Evolutionary conservation across 2,329 filamentous ascomycete species (phyloP), one percentile per base, ranked within the genome.

Genomic region (Nigrospora oryzae): DNA sequence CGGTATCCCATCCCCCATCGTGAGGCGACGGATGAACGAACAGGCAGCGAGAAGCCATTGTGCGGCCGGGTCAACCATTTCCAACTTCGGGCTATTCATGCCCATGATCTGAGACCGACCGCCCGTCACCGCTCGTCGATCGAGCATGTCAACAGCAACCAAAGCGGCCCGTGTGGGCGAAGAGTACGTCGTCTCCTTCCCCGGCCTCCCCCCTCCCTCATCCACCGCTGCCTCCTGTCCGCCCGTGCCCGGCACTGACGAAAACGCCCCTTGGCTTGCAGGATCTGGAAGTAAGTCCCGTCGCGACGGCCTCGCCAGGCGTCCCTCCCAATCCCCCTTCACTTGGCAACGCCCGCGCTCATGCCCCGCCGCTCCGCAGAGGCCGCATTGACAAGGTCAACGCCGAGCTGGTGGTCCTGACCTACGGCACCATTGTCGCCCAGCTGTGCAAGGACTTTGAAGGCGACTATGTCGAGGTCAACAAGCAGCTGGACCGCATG

Each of bases 401-500:
- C 68, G 89, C 93, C 52, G 93, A 98, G 71, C 79, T 98, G 49
- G 91, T 98, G 43, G 96, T 90, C 38, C 78, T 98, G 58, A 98
- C 93, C 31, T 98, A 98, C 65, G 93, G 93, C 60, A 97, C 93
- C 19, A 94, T 98, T 51, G 93, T 98, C 46, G 87, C 89, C 46
- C 91, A 97, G 65, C 75, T 98, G 53, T 97, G 91, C 72, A 91
- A 91, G 65, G 93, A 98, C 71, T 95, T 91, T 63, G 89, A 96
- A 56, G 83, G 81, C 57, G 89, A 97, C 68, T 98, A 98, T 63
- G 74, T 80, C 42, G 89, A 97, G 64, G 91, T 98, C 62, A 98
- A 98, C 70, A 89, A 91, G 65, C 93, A 98, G 65, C 77, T 98
- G 38, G 93, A 98, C 63, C 94, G 91, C 69, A 98, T 98, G 93